Conservation (phyloP, 2,329 filamentous ascomycete genomes). For the Emericellopsis atlantica region DNA sequence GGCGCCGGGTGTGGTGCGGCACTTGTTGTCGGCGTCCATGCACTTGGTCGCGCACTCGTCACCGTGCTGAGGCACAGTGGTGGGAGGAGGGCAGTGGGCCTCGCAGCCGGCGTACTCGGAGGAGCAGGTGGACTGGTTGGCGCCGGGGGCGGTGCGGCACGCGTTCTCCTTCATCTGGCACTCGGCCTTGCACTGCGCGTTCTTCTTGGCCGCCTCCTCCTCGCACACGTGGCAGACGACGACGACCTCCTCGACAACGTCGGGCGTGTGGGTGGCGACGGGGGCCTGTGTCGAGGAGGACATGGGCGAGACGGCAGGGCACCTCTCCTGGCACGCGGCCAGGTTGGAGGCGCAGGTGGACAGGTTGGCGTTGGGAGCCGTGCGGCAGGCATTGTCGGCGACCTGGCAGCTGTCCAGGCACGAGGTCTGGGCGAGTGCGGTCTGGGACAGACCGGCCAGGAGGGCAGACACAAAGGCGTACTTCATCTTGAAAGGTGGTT, state of each 20-base stretch:
- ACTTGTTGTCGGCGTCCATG: constrained; percentile 6
- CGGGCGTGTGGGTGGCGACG: neutral
- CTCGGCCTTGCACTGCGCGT: constrained; percentile 8
- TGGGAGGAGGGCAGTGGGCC: constrained; percentile 11
- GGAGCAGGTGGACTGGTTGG: constrained; percentile 12
- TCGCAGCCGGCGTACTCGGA: constrained; percentile 7
- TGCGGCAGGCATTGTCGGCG: constrained; percentile 8
- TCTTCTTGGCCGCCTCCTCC: no score
- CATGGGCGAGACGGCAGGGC: constrained; percentile 15
- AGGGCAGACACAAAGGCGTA: no score
- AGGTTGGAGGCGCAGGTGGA: constrained; percentile 9
- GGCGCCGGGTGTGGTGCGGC: constrained; percentile 7
- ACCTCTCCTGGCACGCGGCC: constrained; percentile 11
- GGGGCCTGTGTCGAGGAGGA: neutral
- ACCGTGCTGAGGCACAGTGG: neutral
- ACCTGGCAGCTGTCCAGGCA: no score
- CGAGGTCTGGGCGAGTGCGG: no score
- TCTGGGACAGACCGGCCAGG: no score
- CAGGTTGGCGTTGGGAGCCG: constrained; percentile 13
- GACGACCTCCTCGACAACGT: no score
- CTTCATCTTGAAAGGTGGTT: no score
- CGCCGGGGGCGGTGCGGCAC: constrained; percentile 14
- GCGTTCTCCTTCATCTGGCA: constrained; percentile 1
- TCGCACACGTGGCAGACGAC: no score
- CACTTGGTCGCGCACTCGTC: constrained; percentile 8